Conservation (phyloP, 2,329 filamentous ascomycete species). For the Pleurostoma richardsiae region DNA sequence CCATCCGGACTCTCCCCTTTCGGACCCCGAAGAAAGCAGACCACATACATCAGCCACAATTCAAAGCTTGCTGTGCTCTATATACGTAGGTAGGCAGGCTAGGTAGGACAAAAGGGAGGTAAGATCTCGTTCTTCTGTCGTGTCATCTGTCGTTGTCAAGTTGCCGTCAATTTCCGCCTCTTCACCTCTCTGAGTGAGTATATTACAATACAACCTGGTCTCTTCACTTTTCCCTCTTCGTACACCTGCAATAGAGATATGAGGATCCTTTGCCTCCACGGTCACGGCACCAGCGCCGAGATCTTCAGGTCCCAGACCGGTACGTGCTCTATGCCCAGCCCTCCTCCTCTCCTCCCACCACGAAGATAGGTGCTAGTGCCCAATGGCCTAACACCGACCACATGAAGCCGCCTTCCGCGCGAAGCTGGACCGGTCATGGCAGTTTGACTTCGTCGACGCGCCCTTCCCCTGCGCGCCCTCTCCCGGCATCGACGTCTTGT, state of each 20-base stretch:
- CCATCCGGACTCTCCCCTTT: constrained; percentile 1
- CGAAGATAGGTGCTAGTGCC: too few species aligned
- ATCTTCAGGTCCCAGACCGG: constrained; percentile 30
- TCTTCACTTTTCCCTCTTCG: not conserved
- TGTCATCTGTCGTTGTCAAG: too few species aligned
- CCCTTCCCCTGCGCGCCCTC: constrained; percentile 22
- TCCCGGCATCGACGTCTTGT: constrained; percentile 25
- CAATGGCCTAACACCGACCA: not conserved
- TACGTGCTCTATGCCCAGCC: constrained; percentile 9
- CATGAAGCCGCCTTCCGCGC: constrained; percentile 24
- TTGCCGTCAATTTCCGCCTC: too few species aligned
- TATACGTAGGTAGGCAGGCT: too few species aligned
- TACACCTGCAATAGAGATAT: constrained; percentile 12
- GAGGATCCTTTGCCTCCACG: constrained; percentile 29
- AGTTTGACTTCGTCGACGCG: constrained; percentile 28
- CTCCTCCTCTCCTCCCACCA: too few species aligned
- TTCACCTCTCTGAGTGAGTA: not conserved
- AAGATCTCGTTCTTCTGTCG: too few species aligned
- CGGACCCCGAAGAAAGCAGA: constrained; percentile 6
- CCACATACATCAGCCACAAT: not conserved
- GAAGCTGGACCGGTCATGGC: constrained; percentile 21
- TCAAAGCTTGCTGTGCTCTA: too few species aligned
- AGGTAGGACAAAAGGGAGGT: too few species aligned
- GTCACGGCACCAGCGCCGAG: constrained; percentile 27
- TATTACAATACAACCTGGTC: not conserved